phyloP scores from a whole-genome alignment of 2,329 filamentous ascomycete species.

The Bipolaris gigantea region DNA sequence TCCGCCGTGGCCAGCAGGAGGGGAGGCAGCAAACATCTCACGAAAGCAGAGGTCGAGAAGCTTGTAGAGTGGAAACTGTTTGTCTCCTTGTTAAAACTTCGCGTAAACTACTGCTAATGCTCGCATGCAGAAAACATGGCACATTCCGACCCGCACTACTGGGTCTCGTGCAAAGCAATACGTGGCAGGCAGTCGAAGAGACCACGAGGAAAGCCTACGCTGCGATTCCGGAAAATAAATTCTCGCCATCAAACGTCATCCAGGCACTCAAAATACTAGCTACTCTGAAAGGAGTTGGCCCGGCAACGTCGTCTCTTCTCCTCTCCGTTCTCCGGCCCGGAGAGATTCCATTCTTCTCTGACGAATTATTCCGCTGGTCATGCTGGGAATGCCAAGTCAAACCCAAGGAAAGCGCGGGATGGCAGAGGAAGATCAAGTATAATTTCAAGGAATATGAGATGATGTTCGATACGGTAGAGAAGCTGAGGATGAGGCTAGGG shows the following conservation, averaged over 20 bases:
- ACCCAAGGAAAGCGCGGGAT: slow-evolving; percentile 44
- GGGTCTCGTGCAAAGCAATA: slow-evolving; percentile 61
- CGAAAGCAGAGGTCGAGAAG: slow-evolving; percentile 35
- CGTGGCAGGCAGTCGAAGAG: slow-evolving; percentile 49
- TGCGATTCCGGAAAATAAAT: slow-evolving; percentile 12
- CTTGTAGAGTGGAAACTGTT: slow-evolving; percentile 49
- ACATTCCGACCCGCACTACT: slow-evolving; percentile 54
- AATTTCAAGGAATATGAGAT: slow-evolving; percentile 66
- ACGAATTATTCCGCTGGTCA: slow-evolving; percentile 76
- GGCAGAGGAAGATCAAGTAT: slow-evolving; percentile 66
- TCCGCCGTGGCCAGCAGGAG: slow-evolving; percentile 18
- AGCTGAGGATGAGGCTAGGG: slow-evolving; percentile 28
- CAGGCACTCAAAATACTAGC: slow-evolving; percentile 58
- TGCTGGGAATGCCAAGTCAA: slow-evolving; percentile 53
- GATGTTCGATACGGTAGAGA: slow-evolving; percentile 50
- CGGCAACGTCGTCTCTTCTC: slow-evolving; percentile 76
- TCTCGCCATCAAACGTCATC: background rate
- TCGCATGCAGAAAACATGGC: slow-evolving; percentile 49
- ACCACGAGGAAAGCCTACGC: slow-evolving; percentile 58
- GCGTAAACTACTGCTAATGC: background rate
- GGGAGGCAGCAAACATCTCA: slow-evolving; percentile 16
- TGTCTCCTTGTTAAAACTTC: background rate
- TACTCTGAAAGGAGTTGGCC: slow-evolving; percentile 72
- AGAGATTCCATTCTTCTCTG: slow-evolving; percentile 72
- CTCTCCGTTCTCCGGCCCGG: slow-evolving; percentile 65